phyloP scores from a whole-genome alignment of 495 filamentous ascomycete genomes.

The Aspergillus affinis region DNA sequence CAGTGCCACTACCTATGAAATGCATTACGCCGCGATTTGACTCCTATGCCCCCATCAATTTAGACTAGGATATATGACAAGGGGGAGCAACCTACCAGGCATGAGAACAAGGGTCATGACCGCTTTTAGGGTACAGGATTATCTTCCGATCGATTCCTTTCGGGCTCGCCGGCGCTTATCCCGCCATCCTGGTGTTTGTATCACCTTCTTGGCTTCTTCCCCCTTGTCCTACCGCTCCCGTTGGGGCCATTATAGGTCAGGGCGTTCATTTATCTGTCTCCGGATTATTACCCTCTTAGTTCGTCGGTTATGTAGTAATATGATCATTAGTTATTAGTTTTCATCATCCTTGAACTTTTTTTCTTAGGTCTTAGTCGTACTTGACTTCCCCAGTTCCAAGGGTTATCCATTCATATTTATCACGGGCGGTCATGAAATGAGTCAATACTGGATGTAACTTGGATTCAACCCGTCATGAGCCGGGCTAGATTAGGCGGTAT shows the following conservation, averaged over 20 bases:
- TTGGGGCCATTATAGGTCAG: neutral
- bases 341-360: neutral
- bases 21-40: neutral
- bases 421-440: neutral
- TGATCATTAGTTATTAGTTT: too few species aligned
- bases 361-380: neutral
- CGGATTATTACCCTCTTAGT: too few species aligned
- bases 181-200: conserved; percentile 7
- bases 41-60: neutral
- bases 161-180: conserved; percentile 17
- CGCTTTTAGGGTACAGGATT: neutral
- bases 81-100: neutral
- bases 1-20: too few species aligned
- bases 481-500: neutral
- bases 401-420: too few species aligned
- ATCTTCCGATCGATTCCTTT: conserved; percentile 9
- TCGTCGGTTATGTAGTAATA: too few species aligned
- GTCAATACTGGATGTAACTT: neutral
- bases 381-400: too few species aligned
- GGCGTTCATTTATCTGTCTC: neutral
- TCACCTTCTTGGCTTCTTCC: conserved; percentile 3
- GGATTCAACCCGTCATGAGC: neutral
- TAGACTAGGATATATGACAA: neutral
- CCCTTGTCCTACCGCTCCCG: conserved; percentile 8
- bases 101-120: neutral